phyloP scores from a whole-genome alignment of 2,329 filamentous ascomycete species.

The Neurospora crassa region DNA sequence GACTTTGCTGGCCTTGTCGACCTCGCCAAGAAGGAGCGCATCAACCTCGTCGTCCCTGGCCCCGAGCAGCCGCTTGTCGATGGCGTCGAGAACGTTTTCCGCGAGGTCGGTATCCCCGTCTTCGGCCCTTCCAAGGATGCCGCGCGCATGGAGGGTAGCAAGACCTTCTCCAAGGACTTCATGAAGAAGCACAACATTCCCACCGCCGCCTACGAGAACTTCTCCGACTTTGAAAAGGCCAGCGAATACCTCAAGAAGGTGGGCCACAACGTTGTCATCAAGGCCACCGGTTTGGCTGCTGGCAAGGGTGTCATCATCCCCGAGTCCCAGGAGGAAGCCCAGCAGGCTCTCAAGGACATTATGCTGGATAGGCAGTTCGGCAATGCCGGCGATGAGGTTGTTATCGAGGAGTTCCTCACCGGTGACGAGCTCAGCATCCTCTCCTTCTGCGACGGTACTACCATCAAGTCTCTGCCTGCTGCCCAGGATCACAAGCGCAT shows the following conservation, averaged over 20 bases:
- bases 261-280: conserved; percentile 75
- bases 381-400: conserved; percentile 76
- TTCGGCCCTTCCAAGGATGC: conserved; percentile 83
- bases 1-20: conserved; percentile 70
- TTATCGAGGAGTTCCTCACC: conserved; percentile 87
- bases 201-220: conserved; percentile 86
- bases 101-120: conserved; percentile 60
- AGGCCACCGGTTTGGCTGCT: conserved; percentile 82
- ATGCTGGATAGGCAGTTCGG: conserved; percentile 88
- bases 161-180: conserved; percentile 96
- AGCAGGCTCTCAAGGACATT: conserved; percentile 72
- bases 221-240: conserved; percentile 65
- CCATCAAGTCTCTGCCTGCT: conserved; percentile 72
- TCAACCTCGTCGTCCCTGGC: conserved; percentile 82
- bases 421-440: conserved; percentile 90
- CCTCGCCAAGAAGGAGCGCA: conserved; percentile 60
- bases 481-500: conserved; percentile 97
- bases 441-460: conserved; percentile 83
- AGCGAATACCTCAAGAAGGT: conserved; percentile 63
- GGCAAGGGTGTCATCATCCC: conserved; percentile 95
- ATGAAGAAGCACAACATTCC: conserved; percentile 88
- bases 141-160: conserved; percentile 88
- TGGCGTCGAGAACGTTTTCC: conserved; percentile 79
- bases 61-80: conserved; percentile 91
- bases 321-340: conserved; percentile 70